Conservation (phyloP, 768 basidiomycete species). For the Ramaria sp. region DNA sequence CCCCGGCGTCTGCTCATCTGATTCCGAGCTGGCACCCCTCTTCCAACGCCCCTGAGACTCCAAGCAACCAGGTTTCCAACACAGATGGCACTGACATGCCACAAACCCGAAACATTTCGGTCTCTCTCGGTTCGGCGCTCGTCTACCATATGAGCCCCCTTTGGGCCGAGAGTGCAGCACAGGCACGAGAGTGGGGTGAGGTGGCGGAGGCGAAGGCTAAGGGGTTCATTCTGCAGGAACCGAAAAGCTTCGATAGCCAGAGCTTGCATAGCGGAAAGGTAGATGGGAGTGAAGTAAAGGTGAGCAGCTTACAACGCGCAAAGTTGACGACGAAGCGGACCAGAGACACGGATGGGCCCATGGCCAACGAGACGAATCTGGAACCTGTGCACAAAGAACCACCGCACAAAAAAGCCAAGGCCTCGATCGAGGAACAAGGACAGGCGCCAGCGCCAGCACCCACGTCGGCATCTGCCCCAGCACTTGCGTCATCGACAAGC, state of each 20-base stretch:
- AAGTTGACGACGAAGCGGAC: not conserved
- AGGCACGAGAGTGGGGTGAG: not conserved
- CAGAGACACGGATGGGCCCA: not conserved
- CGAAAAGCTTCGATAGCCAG: not conserved
- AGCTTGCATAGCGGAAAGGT: not conserved
- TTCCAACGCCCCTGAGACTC: not conserved
- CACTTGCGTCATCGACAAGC: no score
- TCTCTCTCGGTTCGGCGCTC: not conserved
- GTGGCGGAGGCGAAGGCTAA: not conserved
- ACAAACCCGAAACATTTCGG: not conserved
- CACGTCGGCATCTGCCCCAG: no score
- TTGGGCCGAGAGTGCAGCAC: conserved; percentile 1
- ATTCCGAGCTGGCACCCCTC: not conserved
- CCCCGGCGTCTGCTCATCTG: not conserved
- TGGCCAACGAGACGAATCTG: not conserved
- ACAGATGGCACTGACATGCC: not conserved
- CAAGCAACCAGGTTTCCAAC: not conserved
- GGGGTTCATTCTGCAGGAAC: not conserved
- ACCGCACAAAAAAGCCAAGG: no score
- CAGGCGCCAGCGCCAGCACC: no score
- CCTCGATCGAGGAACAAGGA: no score
- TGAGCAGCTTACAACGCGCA: not conserved
- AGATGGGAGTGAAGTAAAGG: not conserved
- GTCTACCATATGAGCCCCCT: not conserved
- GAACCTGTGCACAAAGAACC: no score